These are phyloP conservation scores for Hapsidospora chrysogenum DNA, from an alignment of 495 filamentous ascomycete species.

Conservation along the genomic window DNA sequence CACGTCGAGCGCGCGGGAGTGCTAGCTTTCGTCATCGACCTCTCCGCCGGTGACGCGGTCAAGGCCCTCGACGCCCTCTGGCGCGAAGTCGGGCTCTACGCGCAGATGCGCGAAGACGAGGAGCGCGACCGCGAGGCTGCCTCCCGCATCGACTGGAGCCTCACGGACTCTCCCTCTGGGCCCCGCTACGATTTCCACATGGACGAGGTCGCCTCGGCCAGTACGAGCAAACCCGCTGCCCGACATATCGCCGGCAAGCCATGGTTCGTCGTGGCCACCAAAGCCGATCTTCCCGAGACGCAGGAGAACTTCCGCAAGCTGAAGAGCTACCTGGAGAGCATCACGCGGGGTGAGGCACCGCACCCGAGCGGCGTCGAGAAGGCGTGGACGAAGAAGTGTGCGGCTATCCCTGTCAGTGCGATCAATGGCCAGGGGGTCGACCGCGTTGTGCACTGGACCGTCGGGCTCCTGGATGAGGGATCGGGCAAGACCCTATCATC, in stretches of 20 bases:
- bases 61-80: conserved; percentile 63
- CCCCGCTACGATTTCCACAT: conserved; percentile 1
- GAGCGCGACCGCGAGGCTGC: conserved; percentile 33
- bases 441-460: conserved; percentile 58
- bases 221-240: conserved; percentile 8
- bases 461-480: conserved; percentile 51
- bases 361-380: conserved; percentile 57
- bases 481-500: no score
- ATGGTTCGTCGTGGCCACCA: conserved; percentile 95
- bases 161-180: conserved; percentile 13
- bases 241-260: conserved; percentile 71
- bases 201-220: not conserved
- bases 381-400: conserved; percentile 47
- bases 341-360: conserved; percentile 36
- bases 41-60: conserved; percentile 64
- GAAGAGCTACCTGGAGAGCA: conserved; percentile 45
- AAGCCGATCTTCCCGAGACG: conserved; percentile 71
- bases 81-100: conserved; percentile 79
- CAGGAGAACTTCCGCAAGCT: conserved; percentile 58
- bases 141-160: conserved; percentile 20
- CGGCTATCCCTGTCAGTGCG: conserved; percentile 73
- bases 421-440: conserved; percentile 71
- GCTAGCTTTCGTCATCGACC: conserved; percentile 84
- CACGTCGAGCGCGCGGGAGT: conserved; percentile 89
- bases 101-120: conserved; percentile 49